Percentiles rank a stretch among this genome's conserved stretches.
Conservation (phyloP, 129 eudicot genomes). For the Oenanthe sinensis region DNA sequence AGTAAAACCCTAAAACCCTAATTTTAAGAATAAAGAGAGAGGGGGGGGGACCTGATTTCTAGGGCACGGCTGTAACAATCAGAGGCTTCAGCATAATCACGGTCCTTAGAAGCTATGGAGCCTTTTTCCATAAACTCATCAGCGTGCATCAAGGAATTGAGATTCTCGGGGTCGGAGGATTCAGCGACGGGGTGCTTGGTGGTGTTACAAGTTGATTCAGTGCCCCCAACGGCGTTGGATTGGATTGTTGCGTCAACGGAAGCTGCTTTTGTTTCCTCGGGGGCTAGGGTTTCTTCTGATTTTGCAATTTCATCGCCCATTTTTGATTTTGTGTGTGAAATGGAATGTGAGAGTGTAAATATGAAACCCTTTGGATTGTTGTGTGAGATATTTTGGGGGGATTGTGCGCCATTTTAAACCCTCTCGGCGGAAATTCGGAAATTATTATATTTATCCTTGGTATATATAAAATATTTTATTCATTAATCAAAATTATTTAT, state of each 20-base stretch:
- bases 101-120: constrained; percentile 48
- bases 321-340: background rate
- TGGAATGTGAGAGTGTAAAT: background rate
- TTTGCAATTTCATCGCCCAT: constrained; percentile 45
- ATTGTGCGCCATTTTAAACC: constrained; percentile 15
- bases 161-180: constrained; percentile 34
- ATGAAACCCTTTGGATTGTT: no score
- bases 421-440: constrained; percentile 23
- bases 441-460: background rate
- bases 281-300: constrained; percentile 12
- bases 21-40: background rate
- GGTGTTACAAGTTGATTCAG: constrained; percentile 64
- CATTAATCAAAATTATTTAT: no score
- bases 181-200: constrained; percentile 18
- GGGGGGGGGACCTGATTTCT: constrained; percentile 61
- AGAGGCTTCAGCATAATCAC: constrained; percentile 60
- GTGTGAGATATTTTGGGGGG: background rate
- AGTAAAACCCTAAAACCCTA: constrained; percentile 6
- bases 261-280: constrained; percentile 29
- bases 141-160: constrained; percentile 50
- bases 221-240: constrained; percentile 36
- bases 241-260: constrained; percentile 63
- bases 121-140: constrained; percentile 71
- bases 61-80: constrained; percentile 94
- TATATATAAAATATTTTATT: no score